phyloP scores from a whole-genome alignment of 176 grass and related monocot species.

The Avena eriantha region DNA sequence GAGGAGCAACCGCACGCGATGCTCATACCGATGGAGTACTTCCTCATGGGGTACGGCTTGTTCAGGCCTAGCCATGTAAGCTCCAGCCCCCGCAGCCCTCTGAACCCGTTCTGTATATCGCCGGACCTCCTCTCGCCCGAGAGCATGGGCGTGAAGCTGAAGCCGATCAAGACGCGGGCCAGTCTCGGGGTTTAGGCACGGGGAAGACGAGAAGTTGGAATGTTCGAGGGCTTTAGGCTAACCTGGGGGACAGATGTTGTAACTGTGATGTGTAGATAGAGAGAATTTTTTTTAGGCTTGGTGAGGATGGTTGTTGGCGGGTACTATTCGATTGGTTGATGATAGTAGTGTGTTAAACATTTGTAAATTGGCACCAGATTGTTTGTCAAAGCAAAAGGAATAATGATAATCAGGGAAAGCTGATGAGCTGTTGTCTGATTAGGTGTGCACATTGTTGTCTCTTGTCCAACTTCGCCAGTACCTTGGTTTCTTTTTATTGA shows the following conservation, averaged over 20 bases:
- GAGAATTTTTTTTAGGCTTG: conserved; percentile 41
- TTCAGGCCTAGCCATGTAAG: conserved; percentile 74
- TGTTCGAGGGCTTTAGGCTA: conserved; percentile 22
- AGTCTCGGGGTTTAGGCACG: conserved; percentile 57
- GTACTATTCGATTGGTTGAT: conserved; percentile 60
- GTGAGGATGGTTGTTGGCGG: conserved; percentile 34
- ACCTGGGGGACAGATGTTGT: conserved; percentile 44
- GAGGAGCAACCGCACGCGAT: conserved; percentile 96
- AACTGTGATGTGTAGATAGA: conserved; percentile 45
- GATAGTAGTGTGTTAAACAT: conserved; percentile 53
- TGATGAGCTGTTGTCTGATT: conserved; percentile 47
- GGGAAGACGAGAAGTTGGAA: conserved; percentile 25
- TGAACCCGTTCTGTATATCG: conserved; percentile 79
- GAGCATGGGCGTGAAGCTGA: conserved; percentile 98
- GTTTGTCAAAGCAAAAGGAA: conserved; percentile 59
- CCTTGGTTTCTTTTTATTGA: conserved; percentile 16
- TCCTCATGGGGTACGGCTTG: conserved; percentile 84
- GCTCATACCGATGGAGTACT: conserved; percentile 94
- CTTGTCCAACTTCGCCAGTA: conserved; percentile 12
- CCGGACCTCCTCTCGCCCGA: conserved; percentile 88
- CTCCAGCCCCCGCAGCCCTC: conserved; percentile 73
- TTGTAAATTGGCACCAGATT: conserved; percentile 69
- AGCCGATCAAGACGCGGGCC: conserved; percentile 87
- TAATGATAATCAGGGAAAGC: conserved; percentile 38
- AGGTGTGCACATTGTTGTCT: conserved; percentile 31